Base-by-base conservation (phyloP, 2,329 filamentous ascomycete species). In the Pestalotiopsis sp. region DNA sequence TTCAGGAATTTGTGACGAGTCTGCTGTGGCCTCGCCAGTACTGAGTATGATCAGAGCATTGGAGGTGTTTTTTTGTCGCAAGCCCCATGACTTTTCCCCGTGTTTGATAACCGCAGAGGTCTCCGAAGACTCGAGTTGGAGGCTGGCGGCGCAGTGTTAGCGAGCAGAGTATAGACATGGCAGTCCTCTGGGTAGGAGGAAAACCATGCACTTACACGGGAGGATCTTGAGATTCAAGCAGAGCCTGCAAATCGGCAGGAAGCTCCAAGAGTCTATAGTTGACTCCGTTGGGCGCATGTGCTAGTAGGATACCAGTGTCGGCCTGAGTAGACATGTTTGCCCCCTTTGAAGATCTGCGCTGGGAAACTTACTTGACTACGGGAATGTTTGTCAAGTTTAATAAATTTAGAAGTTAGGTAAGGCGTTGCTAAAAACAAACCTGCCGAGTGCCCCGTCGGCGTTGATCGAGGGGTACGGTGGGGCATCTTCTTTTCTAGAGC, bases 11-110 rank as follows among this genome's bases (percentile, higher is more conserved):
- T 71, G 70, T 20, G 70, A 64, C 55, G 66, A 63, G 20, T 61
- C 35, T 35, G 56, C n/a, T 40, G 64, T 66, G 6, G 64, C 66
- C n/a, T 73, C 67, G 35, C 72, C 73, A 9, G 75, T 78, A 30
- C 79, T 75, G 39, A 91, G 79, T 3, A 91, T 76, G 72, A 90
- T 85, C 60, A 91, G 81, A n/a, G 86, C 85, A 74, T 91, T 91
- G 59, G 89, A 91, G 0, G 89, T 90, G 75, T 90, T 91, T 75
- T 91, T 91, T 73, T 91, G 89, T 38, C 86, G 86, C 60, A 91
- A 81, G 5, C 83, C 82, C 78, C 89, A 91, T 17, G 83, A 85
- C 71, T 83, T 85, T 65, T 80, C 77, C 3, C 82, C 83, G 1
- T 84, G 83, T 71, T 80, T 84, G 66, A 91, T 82, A 56, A 89